Evolutionary conservation across 2,329 filamentous ascomycete species (phyloP), one percentile per base, ranked within the genome.

Genomic region (Xylariaceae sp.): DNA sequence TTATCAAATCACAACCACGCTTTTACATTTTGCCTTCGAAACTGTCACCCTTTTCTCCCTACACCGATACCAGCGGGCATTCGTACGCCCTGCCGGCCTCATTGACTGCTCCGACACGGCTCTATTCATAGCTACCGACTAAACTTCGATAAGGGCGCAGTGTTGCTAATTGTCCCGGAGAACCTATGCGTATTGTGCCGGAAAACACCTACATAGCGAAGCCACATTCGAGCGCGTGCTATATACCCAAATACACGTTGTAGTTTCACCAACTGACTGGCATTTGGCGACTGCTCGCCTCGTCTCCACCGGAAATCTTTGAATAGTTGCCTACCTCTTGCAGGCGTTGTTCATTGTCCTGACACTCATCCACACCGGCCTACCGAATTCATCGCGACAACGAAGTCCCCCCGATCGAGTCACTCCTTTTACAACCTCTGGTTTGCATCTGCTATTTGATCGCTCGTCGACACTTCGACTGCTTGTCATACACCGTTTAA

Each of bases 21-120:
- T 27, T 41, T 27, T 7, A 50, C 47, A n/a, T 19, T 27, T 30
- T 11, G 42, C 42, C 42, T 19, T 19, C 42, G 4, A 8, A 29
- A 11, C 31, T 40, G 29, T 12, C 46, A 45, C 26, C 26, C 51
- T 45, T 37, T 48, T 49, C 44, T 40, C 32, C n/a, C 29, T 53
- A 8, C 45, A 26, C 50, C 50, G 48, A 53, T 12, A 53, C 27
- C 9, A 40, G 32, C 41, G 34, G 47, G 34, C 50, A 37, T 47
- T 11, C 26, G 45, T 53, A 48, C 51, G 40, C 51, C 32, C 47
- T 30, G 11, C 43, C 49, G 32, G 26, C 45, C 58, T 64, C 12
- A 44, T 30, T 60, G 55, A 56, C 59, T 63, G 57, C 56, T 61
- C 57, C 60, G 63, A 54, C 51, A 32, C 43, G 32, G 55, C 50